Evolutionary conservation across 441 rosid genomes (phyloP).

Genomic region (Gossypium schwendimanii): DNA sequence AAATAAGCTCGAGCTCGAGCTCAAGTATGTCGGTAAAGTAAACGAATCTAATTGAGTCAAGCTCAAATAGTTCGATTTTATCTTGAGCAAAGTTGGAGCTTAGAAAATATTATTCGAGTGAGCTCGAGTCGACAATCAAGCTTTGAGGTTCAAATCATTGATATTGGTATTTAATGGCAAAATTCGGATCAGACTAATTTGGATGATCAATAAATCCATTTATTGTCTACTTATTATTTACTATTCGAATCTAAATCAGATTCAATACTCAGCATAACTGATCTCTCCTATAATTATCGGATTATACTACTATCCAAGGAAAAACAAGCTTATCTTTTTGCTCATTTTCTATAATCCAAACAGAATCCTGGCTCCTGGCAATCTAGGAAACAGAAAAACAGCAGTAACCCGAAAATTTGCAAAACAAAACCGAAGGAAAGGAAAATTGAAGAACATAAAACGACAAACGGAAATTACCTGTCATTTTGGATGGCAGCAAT

Average conservation of each 20-base stretch:
- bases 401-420: neutral
- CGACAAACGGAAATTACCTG: constrained; percentile 5
- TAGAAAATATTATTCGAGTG: neutral
- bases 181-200: too few species aligned
- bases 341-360: neutral
- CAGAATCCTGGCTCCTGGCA: neutral
- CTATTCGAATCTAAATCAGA: neutral
- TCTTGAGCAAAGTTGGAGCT: neutral
- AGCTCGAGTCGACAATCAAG: neutral
- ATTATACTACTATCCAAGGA: neutral
- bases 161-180: too few species aligned
- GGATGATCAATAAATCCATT: neutral
- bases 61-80: neutral
- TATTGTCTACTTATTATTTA: neutral
- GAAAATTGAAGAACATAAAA: neutral
- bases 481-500: constrained; percentile 43
- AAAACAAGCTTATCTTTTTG: neutral
- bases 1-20: neutral
- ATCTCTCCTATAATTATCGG: neutral
- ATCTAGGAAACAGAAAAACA: neutral
- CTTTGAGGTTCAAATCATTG: neutral
- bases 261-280: neutral
- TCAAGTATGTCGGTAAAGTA: neutral
- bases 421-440: neutral
- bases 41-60: neutral